phyloP scores from a whole-genome alignment of 129 eudicot species.

The Ambrosia trifida region DNA sequence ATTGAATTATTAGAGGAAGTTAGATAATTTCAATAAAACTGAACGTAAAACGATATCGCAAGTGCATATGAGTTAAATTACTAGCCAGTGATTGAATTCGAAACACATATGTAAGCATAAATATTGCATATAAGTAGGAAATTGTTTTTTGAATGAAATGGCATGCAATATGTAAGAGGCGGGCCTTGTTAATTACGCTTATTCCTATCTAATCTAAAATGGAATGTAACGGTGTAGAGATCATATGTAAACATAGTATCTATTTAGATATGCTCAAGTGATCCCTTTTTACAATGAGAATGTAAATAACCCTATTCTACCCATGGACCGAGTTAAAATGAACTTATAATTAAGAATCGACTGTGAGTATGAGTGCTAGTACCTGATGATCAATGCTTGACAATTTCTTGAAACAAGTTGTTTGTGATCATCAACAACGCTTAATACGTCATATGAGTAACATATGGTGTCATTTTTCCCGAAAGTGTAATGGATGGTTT shows the following conservation, averaged over 20 bases:
- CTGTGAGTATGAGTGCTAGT: neutral
- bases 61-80: neutral
- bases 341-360: neutral
- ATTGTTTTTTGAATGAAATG: no score
- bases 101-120: no score
- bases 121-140: no score
- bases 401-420: conserved; percentile 20
- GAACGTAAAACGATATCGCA: neutral
- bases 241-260: neutral
- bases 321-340: neutral
- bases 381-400: conserved; percentile 21
- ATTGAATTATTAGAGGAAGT: no score
- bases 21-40: neutral
- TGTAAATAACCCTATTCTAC: neutral
- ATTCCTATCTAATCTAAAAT: neutral
- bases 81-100: no score
- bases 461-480: conserved; percentile 11
- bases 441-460: conserved; percentile 25
- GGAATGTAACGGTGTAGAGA: neutral
- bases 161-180: neutral
- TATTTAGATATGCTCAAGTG: neutral
- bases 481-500: neutral
- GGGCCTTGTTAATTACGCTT: neutral
- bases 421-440: neutral
- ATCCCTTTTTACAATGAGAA: neutral